A percentile compares a stretch with the other conserved stretches of the same genome.
These are phyloP conservation scores for Candida gorgasii DNA, from an alignment of 805 yeast genomes.

Conservation along the genomic window DNA sequence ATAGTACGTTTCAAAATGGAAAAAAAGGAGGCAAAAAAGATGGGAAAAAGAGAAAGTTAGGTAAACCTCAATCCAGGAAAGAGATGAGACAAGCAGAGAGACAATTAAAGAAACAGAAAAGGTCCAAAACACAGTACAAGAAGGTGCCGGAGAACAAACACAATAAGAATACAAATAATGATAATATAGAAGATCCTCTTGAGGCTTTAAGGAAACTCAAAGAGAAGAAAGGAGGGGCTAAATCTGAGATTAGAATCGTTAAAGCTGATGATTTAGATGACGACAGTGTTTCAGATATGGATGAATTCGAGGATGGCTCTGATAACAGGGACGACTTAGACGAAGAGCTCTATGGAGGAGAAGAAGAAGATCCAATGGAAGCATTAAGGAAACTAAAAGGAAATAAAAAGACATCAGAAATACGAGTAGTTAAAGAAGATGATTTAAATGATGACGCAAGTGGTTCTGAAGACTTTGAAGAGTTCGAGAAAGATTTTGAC, in stretches of 20 bases:
- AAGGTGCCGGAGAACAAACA: neutral
- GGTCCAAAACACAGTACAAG: conserved; percentile 10
- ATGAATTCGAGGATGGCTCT: conserved; percentile 7
- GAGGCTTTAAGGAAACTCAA: conserved; percentile 18
- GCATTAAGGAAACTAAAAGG: conserved; percentile 19
- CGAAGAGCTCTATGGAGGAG: conserved; percentile 4
- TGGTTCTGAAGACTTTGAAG: conserved; percentile 9
- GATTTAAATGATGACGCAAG: conserved; percentile 31
- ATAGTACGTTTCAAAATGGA: neutral
- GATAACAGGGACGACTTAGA: conserved; percentile 7
- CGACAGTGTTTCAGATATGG: conserved; percentile 11
- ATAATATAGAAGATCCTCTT: conserved; percentile 23
- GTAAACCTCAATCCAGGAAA: conserved; percentile 28
- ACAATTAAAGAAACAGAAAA: conserved; percentile 32
- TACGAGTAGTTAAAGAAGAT: conserved; percentile 32
- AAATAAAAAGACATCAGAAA: conserved; percentile 11
- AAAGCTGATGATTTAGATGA: conserved; percentile 33
- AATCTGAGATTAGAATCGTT: conserved; percentile 24
- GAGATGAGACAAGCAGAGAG: conserved; percentile 38
- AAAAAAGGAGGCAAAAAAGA: neutral
- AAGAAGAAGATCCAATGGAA: conserved; percentile 25
- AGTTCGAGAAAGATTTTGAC: conserved; percentile 17
- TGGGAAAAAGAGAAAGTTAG: conserved; percentile 9
- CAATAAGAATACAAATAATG: neutral
- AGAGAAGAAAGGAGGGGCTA: conserved; percentile 9